Evolutionary conservation across 495 filamentous ascomycete genomes (phyloP), one percentile per base, ranked within the genome.

Genomic region (Aspergillus mulundensis): DNA sequence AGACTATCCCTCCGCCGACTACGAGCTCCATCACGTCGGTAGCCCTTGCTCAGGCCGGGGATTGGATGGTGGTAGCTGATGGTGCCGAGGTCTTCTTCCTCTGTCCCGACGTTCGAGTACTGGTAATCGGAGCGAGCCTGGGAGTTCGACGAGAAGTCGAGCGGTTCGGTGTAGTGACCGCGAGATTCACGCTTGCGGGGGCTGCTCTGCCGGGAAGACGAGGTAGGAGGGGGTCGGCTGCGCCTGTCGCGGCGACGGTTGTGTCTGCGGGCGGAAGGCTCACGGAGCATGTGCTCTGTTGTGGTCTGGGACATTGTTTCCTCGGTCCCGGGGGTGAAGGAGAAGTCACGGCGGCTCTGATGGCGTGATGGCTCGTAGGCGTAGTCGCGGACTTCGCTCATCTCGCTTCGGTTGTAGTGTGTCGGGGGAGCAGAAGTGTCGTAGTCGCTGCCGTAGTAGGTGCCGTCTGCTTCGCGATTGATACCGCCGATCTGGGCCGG

Each of bases 401-500:
- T 79, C 59, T 80, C 79, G 47, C 78, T 82, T 30, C 72, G 77
- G 42, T 70, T 76, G 61, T 76, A 79, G 46, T 71, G 69, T 28
- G 76, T 81, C 30, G 75, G 76, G 7, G 69, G 71, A 21, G 73
- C 71, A 34, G 79, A 82, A 23, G 72, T 73, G 21, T 78, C 73
- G 56, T 77, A 79, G 70, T 84, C 75, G 70, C 81, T 62, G 73
- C 85, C 88, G 72, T 85, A 85, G 61, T 85, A 81, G 54, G 82
- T 87, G 46, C 83, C 88, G 51, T 96, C 91, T 41, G 81, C 71
- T 58, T 87, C 75, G 44, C 84, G 82, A 68, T 96, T 96, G 62
- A 96, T 72, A 16, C 91, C 91, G 38, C 91, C 91, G 18, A 96
- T 89, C 30, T 86, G 79, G 2, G 91, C 91, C 5, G 90, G 74